phyloP scores from a whole-genome alignment of 164 flowering plant genomes.

The Chloranthus sessilifolius region DNA sequence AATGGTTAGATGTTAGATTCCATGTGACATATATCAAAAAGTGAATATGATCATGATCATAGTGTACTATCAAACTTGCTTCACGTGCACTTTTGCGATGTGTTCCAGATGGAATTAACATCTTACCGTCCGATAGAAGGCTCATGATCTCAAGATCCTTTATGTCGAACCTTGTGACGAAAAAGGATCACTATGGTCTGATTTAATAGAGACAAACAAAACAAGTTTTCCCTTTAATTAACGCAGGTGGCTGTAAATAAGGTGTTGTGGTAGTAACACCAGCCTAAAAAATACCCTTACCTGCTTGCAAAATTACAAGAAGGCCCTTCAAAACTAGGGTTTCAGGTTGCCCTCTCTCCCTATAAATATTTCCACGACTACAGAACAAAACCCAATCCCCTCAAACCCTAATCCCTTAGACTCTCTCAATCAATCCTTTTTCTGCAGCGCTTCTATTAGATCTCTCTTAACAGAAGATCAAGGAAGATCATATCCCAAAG shows the following conservation, averaged over 20 bases:
- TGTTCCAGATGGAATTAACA: no score
- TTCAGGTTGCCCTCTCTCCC: neutral
- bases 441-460: neutral
- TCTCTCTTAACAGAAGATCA: neutral
- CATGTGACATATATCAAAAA: no score
- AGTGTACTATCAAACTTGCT: no score
- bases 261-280: neutral
- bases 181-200: neutral
- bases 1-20: no score
- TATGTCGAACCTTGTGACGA: neutral
- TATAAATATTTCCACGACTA: neutral
- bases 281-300: neutral
- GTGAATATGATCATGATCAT: no score
- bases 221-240: neutral
- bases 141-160: no score
- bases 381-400: neutral
- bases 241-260: neutral
- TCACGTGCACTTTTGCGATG: no score
- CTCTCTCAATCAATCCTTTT: neutral
- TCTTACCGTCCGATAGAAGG: no score
- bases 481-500: neutral
- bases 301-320: neutral
- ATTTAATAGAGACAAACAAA: neutral
- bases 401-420: neutral
- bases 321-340: neutral